Percentiles rank a stretch among this genome's conserved stretches.
phyloP scores from a whole-genome alignment of 2,329 filamentous ascomycete species.

The Thielaviopsis musarum region DNA sequence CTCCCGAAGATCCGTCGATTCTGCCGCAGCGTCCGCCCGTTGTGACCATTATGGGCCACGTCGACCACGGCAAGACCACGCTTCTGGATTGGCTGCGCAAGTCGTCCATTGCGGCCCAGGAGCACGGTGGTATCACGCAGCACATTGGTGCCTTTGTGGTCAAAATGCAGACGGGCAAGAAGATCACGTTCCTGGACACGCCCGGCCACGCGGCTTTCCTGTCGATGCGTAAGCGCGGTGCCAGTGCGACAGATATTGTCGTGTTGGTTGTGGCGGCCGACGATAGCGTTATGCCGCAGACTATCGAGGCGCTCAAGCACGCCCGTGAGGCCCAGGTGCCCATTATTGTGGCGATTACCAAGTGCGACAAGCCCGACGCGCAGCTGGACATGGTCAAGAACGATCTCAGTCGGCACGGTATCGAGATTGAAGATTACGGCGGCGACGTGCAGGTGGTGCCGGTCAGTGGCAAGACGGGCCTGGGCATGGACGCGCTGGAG shows the following conservation, averaged over 20 bases:
- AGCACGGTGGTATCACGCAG: constrained; percentile 95
- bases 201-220: constrained; percentile 92
- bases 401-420: constrained; percentile 65
- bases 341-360: constrained; percentile 96
- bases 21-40: constrained; percentile 72
- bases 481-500: constrained; percentile 81
- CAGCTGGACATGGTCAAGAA: constrained; percentile 72
- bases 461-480: constrained; percentile 85
- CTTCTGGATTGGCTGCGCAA: constrained; percentile 86
- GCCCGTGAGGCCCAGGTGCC: constrained; percentile 74
- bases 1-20: constrained; percentile 46
- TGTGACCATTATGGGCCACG: constrained; percentile 98
- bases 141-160: constrained; percentile 97
- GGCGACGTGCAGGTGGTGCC: constrained; percentile 85
- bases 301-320: constrained; percentile 89
- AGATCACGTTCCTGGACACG: constrained; percentile 92
- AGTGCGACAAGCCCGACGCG: constrained; percentile 77
- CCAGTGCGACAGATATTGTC: constrained; percentile 92
- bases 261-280: constrained; percentile 91
- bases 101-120: constrained; percentile 75
- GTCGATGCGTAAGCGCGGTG: constrained; percentile 87
- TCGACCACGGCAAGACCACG: constrained; percentile 97
- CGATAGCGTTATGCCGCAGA: constrained; percentile 95
- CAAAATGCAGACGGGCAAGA: constrained; percentile 65
- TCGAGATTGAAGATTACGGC: constrained; percentile 88